phyloP scores from a whole-genome alignment of 139 green algal genomes.

The Deuterostichococcus epilithicus region DNA sequence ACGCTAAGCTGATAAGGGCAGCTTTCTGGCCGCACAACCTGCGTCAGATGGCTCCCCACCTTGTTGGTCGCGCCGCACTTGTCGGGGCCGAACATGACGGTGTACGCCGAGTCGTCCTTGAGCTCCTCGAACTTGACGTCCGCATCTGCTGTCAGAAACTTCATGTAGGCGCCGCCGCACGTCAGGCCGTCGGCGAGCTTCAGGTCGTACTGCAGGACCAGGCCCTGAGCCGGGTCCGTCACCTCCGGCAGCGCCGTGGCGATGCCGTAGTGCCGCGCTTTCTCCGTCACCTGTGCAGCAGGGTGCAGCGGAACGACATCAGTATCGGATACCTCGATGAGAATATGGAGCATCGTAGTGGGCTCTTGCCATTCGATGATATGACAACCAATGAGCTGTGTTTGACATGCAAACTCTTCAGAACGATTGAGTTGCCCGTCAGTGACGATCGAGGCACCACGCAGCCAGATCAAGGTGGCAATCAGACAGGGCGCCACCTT shows the following conservation, averaged over 20 bases:
- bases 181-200: constrained; percentile 55
- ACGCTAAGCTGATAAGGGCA: background rate
- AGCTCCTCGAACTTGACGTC: constrained; percentile 56
- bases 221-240: constrained; percentile 46
- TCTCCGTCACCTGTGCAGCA: constrained; percentile 55
- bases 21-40: background rate
- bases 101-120: constrained; percentile 85
- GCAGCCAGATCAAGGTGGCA: too few relatives aligned
- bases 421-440: too few relatives aligned
- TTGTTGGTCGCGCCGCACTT: constrained; percentile 89
- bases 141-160: constrained; percentile 70
- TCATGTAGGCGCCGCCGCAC: constrained; percentile 90
- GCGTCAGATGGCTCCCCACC: constrained; percentile 8
- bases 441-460: too few relatives aligned
- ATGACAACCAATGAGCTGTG: too few relatives aligned
- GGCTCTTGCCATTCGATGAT: too few relatives aligned
- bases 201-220: constrained; percentile 87
- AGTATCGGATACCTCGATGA: too few relatives aligned
- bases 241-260: constrained; percentile 39
- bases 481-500: constrained; percentile 20
- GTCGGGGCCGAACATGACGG: constrained; percentile 98
- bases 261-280: constrained; percentile 76
- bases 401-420: too few relatives aligned
- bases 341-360: too few relatives aligned
- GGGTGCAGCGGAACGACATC: too few relatives aligned